Conservation (phyloP, 352 stramenopile species). For the Phytophthora pistaciae region DNA sequence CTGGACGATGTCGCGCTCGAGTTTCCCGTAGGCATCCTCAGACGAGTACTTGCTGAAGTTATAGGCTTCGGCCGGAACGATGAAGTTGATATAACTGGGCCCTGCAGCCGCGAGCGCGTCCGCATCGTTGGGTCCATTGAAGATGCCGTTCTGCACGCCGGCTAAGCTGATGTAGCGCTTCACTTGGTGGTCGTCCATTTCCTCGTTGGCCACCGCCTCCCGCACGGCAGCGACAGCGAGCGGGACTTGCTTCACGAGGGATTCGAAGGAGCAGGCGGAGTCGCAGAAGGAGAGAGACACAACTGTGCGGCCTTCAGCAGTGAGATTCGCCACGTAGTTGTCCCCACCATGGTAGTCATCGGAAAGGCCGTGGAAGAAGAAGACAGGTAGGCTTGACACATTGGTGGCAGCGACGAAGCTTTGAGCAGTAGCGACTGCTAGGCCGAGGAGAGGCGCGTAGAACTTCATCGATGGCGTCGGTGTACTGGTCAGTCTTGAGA, state of each 20-base stretch:
- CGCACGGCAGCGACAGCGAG: slow-evolving; percentile 45
- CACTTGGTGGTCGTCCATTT: slow-evolving; percentile 59
- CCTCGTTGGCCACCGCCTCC: slow-evolving; percentile 28
- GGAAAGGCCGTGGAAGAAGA: background rate
- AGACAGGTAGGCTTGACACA: background rate
- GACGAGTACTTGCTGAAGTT: slow-evolving; percentile 22
- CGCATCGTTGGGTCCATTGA: slow-evolving; percentile 39
- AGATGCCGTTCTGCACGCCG: slow-evolving; percentile 47
- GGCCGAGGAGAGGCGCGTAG: background rate
- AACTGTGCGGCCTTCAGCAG: slow-evolving; percentile 7
- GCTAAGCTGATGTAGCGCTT: slow-evolving; percentile 51
- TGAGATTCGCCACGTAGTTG: slow-evolving; percentile 12
- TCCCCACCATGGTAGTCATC: background rate
- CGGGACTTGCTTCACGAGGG: slow-evolving; percentile 34
- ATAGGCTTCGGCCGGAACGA: background rate
- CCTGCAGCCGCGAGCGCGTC: slow-evolving; percentile 10
- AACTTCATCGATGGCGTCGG: no score
- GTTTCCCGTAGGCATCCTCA: slow-evolving; percentile 22
- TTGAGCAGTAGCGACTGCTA: background rate
- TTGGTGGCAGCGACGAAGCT: background rate
- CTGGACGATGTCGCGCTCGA: slow-evolving; percentile 35
- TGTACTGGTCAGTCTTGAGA: no score
- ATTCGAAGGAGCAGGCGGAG: slow-evolving; percentile 30
- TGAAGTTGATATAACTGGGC: background rate
- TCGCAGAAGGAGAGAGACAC: slow-evolving; percentile 43